Percentiles rank a stretch among this genome's conserved stretches.
Conservation (phyloP, 768 basidiomycete genomes). For the Rhodotorula toruloides region DNA sequence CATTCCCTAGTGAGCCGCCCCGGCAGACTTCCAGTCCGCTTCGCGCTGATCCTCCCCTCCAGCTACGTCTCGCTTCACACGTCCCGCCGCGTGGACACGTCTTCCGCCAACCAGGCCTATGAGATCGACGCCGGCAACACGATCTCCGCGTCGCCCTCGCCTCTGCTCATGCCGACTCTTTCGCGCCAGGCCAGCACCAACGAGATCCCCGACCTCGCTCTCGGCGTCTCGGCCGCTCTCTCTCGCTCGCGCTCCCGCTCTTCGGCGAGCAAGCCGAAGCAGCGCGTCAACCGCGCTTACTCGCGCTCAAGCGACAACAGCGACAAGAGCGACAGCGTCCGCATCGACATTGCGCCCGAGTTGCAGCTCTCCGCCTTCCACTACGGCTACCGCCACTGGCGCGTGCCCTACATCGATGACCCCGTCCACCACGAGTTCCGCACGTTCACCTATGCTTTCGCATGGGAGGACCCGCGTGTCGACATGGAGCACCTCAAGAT, state of each 20-base stretch:
- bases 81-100: conserved; percentile 59
- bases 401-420: conserved; percentile 44
- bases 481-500: conserved; percentile 64
- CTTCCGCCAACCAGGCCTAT: conserved; percentile 57
- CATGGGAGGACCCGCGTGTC: conserved; percentile 65
- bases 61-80: conserved; percentile 73
- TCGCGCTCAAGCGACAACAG: conserved; percentile 30
- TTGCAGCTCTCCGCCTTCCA: conserved; percentile 59
- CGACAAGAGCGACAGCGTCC: conserved; percentile 30
- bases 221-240: conserved; percentile 40
- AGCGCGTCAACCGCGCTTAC: conserved; percentile 7
- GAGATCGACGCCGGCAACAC: conserved; percentile 61
- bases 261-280: background rate
- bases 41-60: conserved; percentile 8
- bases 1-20: conserved; percentile 53
- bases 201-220: conserved; percentile 34
- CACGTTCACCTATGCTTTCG: conserved; percentile 41
- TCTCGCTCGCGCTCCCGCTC: background rate
- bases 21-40: background rate
- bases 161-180: conserved; percentile 43
- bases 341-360: conserved; percentile 53
- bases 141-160: conserved; percentile 42
- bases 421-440: conserved; percentile 60
- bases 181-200: conserved; percentile 49
- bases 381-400: conserved; percentile 52